Conservation (phyloP, 768 basidiomycete genomes). For the Leccinellum rugosiceps region DNA sequence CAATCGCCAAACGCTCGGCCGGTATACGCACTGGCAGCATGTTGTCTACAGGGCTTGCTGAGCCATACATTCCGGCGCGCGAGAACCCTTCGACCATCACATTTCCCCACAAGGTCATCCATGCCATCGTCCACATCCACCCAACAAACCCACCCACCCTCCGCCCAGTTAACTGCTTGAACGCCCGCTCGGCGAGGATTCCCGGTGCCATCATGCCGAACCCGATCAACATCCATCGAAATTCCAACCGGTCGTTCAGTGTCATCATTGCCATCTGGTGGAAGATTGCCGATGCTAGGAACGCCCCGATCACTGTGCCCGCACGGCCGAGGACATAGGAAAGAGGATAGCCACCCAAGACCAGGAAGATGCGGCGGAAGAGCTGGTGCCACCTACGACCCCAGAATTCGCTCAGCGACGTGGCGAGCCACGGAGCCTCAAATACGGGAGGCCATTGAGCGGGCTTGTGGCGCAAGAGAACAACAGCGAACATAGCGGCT, state of each 20-base stretch:
- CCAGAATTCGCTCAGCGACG: conserved; percentile 39
- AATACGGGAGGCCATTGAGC: conserved; percentile 34
- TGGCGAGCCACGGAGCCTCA: conserved; percentile 33
- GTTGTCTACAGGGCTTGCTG: conserved; percentile 1
- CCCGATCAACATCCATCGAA: conserved; percentile 39
- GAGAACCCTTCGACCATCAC: conserved; percentile 23
- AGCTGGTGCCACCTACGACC: conserved; percentile 37
- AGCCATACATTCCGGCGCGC: conserved; percentile 10
- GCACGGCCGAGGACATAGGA: conserved; percentile 42
- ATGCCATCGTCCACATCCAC: conserved; percentile 34
- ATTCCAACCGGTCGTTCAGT: conserved; percentile 45
- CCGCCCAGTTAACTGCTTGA: conserved; percentile 20
- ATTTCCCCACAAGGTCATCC: conserved; percentile 24
- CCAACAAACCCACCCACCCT: conserved; percentile 30
- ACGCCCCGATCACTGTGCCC: conserved; percentile 52
- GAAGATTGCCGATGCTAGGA: conserved; percentile 52
- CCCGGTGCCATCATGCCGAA: conserved; percentile 57
- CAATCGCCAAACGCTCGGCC: conserved; percentile 9
- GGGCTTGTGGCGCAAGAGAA: conserved; percentile 30
- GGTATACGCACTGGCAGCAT: conserved; percentile 1
- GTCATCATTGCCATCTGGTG: conserved; percentile 53
- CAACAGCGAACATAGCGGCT: conserved; percentile 20
- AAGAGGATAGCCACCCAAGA: conserved; percentile 31
- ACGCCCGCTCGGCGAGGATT: conserved; percentile 42
- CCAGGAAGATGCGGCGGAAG: conserved; percentile 29